phyloP scores from a whole-genome alignment of 805 yeast genomes.

The Wickerhamomyces hampshirensis region DNA sequence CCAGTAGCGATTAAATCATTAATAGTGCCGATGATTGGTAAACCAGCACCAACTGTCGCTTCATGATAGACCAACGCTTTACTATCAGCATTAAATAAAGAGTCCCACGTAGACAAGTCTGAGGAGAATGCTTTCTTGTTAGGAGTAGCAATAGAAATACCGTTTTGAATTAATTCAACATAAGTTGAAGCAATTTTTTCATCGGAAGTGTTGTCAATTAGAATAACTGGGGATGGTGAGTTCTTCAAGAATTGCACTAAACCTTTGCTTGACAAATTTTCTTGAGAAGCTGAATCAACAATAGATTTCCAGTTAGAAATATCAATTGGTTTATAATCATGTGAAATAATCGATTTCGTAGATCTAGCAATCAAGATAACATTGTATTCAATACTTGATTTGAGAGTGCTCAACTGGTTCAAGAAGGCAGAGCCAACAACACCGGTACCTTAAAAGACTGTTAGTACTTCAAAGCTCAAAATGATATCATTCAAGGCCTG shows the following conservation, averaged over 20 bases:
- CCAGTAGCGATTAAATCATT: conserved; percentile 90
- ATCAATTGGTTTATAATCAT: conserved; percentile 69
- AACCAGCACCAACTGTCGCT: conserved; percentile 98
- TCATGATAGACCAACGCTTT: conserved; percentile 86
- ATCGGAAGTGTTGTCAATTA: conserved; percentile 93
- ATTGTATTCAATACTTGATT: conserved; percentile 59
- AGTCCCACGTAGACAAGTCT: conserved; percentile 68
- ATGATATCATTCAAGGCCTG: too few relatives aligned
- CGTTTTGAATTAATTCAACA: conserved; percentile 65
- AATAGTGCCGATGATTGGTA: conserved; percentile 87
- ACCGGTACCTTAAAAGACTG: conserved; percentile 58
- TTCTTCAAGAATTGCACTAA: conserved; percentile 58
- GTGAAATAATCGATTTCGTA: conserved; percentile 59
- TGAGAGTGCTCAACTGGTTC: conserved; percentile 65
- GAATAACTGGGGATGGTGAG: conserved; percentile 70
- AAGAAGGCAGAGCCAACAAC: conserved; percentile 93
- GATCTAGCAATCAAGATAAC: conserved; percentile 80
- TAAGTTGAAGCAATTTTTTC: conserved; percentile 71
- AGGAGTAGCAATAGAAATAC: conserved; percentile 95
- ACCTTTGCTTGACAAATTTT: conserved; percentile 48
- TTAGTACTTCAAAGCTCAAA: too few relatives aligned
- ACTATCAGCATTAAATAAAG: conserved; percentile 54
- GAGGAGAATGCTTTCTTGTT: conserved; percentile 96
- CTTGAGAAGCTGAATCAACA: conserved; percentile 39
- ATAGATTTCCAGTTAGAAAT: conserved; percentile 51